Base-by-base conservation (phyloP, 805 yeast species). In the Starmerella lactis-condensi region DNA sequence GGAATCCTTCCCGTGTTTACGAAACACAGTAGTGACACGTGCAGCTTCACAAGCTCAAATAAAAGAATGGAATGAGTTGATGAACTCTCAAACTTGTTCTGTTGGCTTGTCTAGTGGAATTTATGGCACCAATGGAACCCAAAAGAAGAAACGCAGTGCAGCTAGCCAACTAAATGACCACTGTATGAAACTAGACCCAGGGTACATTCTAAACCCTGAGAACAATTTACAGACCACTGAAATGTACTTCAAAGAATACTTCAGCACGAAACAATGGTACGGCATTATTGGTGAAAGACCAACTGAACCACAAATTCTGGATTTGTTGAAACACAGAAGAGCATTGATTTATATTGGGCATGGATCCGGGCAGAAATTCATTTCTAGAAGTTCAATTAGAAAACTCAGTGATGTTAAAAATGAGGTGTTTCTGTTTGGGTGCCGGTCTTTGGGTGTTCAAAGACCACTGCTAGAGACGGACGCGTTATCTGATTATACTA, bases 291-390 rank as follows among this genome's bases (percentile, higher is more conserved):
- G 78, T 1, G 36, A 39, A 4, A 57, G 55, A 27, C 93, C 94
- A 0, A 40, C 56, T 0, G 89, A 76, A 33, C 53, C 51, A 0
- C 60, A 64, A 13, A 57, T 82, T 22, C 38, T 61, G 1, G 31
- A 52, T 0, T 59, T 61, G 12, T 46, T 83, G 6, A 36, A 43
- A 2, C 29, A 45, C 2, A 53, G 64, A 1, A 60, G 66, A 23
- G 40, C 77, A 6, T 75, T 75, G 42, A 57, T 85, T 1, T 89
- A 78, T 49, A 61, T 83, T 33, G 99, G 99, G 0, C 99, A 89
- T 53, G 95, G 96, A 0, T 89, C 94, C 4, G 94, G 96, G n/a
- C 85, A 79, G 39, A 82, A 76, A 38, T 81, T 71, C 46, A 56
- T 79, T 8, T 61, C 70, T 19, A 58, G 72, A 1, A 60, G 69